phyloP scores from a whole-genome alignment of 2,329 filamentous ascomycete species.

The Nothopassalora personata region DNA sequence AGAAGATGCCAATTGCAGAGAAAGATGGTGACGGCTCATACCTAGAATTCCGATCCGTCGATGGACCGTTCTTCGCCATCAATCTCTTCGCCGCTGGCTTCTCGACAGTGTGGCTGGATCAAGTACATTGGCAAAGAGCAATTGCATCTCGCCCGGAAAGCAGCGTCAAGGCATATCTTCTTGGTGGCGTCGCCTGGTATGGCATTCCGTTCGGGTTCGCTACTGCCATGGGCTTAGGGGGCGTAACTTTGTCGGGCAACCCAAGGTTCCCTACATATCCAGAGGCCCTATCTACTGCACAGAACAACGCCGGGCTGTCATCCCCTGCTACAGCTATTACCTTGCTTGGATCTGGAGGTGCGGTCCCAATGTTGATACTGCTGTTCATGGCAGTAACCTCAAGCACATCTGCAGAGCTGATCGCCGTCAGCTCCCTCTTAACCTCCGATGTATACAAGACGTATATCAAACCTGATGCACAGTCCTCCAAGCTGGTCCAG shows the following conservation, averaged over 20 bases:
- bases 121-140: constrained; percentile 43
- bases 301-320: constrained; percentile 30
- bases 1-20: constrained; percentile 34
- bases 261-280: constrained; percentile 43
- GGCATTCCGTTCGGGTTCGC: constrained; percentile 45
- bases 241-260: constrained; percentile 40
- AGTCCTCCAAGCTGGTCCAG: constrained; percentile 34
- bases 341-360: constrained; percentile 29
- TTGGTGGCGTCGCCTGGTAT: constrained; percentile 46
- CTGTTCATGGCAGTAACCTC: constrained; percentile 34
- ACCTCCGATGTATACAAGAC: constrained; percentile 44
- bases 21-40: constrained; percentile 39
- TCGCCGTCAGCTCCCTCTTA: constrained; percentile 31
- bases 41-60: constrained; percentile 38
- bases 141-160: constrained; percentile 37
- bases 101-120: constrained; percentile 32
- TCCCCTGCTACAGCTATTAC: constrained; percentile 29
- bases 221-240: constrained; percentile 44
- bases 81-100: constrained; percentile 28
- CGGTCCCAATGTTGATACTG: constrained; percentile 28
- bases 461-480: constrained; percentile 37
- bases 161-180: constrained; percentile 35
- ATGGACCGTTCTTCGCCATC: constrained; percentile 41
- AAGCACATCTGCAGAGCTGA: constrained; percentile 35
- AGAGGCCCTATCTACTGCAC: constrained; percentile 21